These are phyloP conservation scores for Blastocrithidia nonstop DNA, from an alignment of 208 protist species.

Conservation along the genomic window DNA sequence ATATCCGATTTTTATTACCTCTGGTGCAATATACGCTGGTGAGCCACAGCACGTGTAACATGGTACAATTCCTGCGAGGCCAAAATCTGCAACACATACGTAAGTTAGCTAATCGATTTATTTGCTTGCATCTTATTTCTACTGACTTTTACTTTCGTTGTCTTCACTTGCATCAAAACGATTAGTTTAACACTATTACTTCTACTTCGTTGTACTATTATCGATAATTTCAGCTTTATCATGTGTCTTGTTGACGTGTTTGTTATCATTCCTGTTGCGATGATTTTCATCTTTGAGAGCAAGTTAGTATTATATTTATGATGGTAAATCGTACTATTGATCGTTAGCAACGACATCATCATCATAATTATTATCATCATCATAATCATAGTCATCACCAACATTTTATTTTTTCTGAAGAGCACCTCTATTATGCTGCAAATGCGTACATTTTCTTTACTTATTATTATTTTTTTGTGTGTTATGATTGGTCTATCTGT, in stretches of 20 bases:
- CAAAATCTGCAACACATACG: conserved; percentile 95
- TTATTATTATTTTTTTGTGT: neutral
- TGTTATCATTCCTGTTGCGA: neutral
- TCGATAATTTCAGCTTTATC: conserved; percentile 9
- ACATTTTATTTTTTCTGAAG: too few relatives aligned
- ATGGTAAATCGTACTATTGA: too few relatives aligned
- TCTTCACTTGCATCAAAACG: too few relatives aligned
- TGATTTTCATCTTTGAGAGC: neutral
- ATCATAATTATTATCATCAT: too few relatives aligned
- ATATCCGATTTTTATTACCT: conserved; percentile 70
- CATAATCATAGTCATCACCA: too few relatives aligned
- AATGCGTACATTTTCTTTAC: neutral
- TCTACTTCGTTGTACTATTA: too few relatives aligned
- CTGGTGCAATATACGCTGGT: conserved; percentile 80
- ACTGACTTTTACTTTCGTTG: too few relatives aligned
- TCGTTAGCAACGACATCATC: too few relatives aligned
- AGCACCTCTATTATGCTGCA: too few relatives aligned
- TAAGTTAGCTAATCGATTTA: conserved; percentile 36
- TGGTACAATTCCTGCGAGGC: conserved; percentile 83
- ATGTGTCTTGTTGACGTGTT: neutral
- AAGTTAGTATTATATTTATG: too few relatives aligned
- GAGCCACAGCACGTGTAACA: conserved; percentile 69
- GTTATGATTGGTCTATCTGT: neutral
- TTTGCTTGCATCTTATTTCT: conserved; percentile 17
- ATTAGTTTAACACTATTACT: too few relatives aligned